Base-by-base conservation (phyloP, 306 rosid genomes). In the Prunus padus region DNA sequence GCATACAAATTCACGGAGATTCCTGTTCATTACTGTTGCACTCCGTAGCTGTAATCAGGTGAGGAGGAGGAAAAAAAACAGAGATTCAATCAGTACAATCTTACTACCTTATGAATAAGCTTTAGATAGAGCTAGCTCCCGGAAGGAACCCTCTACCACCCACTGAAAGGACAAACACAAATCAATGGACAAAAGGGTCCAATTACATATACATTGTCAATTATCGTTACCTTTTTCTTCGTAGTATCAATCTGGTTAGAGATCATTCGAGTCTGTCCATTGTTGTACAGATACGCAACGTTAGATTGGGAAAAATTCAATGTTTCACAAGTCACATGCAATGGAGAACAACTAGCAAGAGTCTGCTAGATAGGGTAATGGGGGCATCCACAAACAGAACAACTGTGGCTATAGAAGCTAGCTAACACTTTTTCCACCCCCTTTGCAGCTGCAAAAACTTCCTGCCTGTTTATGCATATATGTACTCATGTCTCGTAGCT, bases 221-320 rank as follows among this genome's bases (percentile, higher is more conserved):
- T 30, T 20, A 55, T 26, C 19, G 14, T 50, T 76, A 89, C 96
- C 98, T 88, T 93, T 77, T 84, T 92, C 85, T 81, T 84, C 64
- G 82, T 86, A 4, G 88, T 86, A 28, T 79, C 81, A 67, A 79
- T 86, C 85, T 87, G 88, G 80, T 46, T 83, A n/a, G 81, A 13
- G 71, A 90, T 64, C 85, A 75, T 79, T 80, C 79, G 79, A 18
- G 25, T 74, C 96, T 90, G 94, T 62, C 20, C 65, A 67, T 25
- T 74, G 73, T 61, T 49, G 22, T 26, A 28, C 22, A 30, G 28
- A 73, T 4, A 46, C 4, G 22, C 50, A 74, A 30, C 19, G 19
- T 18, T 23, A 46, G n/a, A 12, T 67, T 11, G 8, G 0, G 26
- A 67, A 12, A 37, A 66, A 3, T 20, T 9, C 25, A 20, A 20